These are phyloP conservation scores for Coemansia sp. DNA, from an alignment of 192 early-diverging fungal species.

Conservation along the genomic window DNA sequence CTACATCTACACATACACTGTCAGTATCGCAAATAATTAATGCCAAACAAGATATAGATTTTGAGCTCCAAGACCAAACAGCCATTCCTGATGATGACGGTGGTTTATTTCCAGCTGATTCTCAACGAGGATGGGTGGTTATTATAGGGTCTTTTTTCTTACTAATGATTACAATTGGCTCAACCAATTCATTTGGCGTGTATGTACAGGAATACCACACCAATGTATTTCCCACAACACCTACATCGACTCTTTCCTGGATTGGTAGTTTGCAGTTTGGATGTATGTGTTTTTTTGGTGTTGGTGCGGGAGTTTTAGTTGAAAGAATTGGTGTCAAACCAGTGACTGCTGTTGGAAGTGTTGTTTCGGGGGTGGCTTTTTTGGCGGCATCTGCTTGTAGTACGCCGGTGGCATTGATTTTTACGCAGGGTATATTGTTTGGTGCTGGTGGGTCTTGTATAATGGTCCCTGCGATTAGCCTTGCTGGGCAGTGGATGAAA, in stretches of 20 bases:
- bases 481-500: slow-evolving; percentile 69
- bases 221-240: slow-evolving; percentile 17
- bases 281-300: slow-evolving; percentile 24
- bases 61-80: no score
- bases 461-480: slow-evolving; percentile 60
- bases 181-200: slow-evolving; percentile 24
- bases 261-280: slow-evolving; percentile 42
- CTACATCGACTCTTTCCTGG: slow-evolving; percentile 30
- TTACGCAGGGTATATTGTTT: slow-evolving; percentile 73
- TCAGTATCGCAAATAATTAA: no score
- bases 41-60: no score
- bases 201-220: slow-evolving; percentile 24
- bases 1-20: no score
- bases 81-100: no score
- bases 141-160: slow-evolving; percentile 22
- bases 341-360: slow-evolving; percentile 6
- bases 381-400: slow-evolving; percentile 26
- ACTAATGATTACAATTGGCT: slow-evolving; percentile 31
- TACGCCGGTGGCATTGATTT: slow-evolving; percentile 56
- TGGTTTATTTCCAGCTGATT: no score
- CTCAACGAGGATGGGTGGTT: slow-evolving; percentile 40
- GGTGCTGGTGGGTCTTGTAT: slow-evolving; percentile 61
- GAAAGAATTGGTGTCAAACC: slow-evolving; percentile 19
- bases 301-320: slow-evolving; percentile 20
- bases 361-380: slow-evolving; percentile 13